Conservation (phyloP, 2,329 filamentous ascomycete species). For the Acarospora socialis region DNA sequence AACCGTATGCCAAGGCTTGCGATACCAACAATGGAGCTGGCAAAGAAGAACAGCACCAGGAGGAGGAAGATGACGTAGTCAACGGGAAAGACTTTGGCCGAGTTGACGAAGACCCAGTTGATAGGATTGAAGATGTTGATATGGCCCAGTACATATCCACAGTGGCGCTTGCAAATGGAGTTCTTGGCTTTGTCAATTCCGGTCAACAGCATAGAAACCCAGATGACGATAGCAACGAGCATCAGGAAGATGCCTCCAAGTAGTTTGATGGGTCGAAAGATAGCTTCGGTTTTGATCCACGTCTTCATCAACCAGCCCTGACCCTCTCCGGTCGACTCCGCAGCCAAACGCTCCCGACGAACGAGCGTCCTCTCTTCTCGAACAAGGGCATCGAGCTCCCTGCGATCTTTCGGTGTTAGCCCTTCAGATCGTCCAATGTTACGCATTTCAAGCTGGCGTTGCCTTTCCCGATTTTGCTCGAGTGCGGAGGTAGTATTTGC, state of each 20-base stretch:
- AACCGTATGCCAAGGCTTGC: conserved; percentile 85
- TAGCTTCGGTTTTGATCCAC: conserved; percentile 68
- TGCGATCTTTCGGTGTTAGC: conserved; percentile 69
- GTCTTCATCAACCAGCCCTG: conserved; percentile 55
- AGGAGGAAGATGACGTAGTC: conserved; percentile 85
- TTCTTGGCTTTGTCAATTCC: conserved; percentile 94
- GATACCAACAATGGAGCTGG: conserved; percentile 72
- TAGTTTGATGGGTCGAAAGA: conserved; percentile 80
- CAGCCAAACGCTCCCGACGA: conserved; percentile 72
- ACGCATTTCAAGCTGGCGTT: conserved; percentile 78
- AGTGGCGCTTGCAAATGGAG: conserved; percentile 77
- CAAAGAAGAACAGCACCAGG: conserved; percentile 76
- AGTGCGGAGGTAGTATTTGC: conserved; percentile 68
- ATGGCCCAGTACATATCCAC: conserved; percentile 78
- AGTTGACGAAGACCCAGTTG: conserved; percentile 75
- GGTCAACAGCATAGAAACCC: conserved; percentile 87
- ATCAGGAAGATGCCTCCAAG: conserved; percentile 69
- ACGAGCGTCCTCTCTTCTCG: conserved; percentile 88
- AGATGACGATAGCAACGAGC: conserved; percentile 58
- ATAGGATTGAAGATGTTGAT: conserved; percentile 91
- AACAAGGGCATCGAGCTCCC: conserved; percentile 73
- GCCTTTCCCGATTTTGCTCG: conserved; percentile 77
- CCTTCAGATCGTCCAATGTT: conserved; percentile 60
- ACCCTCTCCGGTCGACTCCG: conserved; percentile 67
- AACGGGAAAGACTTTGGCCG: conserved; percentile 72